Evolutionary conservation across 73 alveolate species (phyloP).

Genomic region (Tetrahymena borealis): DNA sequence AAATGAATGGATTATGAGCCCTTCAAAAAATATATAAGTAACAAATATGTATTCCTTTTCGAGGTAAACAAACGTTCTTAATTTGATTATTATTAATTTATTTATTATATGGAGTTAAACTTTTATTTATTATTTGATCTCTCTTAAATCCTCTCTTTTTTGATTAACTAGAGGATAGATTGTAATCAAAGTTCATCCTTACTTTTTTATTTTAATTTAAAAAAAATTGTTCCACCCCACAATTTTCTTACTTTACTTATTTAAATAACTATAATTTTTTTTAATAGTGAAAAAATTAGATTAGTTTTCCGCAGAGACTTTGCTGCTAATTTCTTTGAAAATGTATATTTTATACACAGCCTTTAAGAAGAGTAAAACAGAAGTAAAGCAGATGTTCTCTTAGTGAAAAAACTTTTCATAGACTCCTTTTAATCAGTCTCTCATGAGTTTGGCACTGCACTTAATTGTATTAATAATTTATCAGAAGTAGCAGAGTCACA

Average conservation of each 20-base stretch:
- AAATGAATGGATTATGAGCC: neutral
- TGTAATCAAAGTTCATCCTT: too few relatives aligned
- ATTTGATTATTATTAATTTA: neutral
- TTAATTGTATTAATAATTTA: neutral
- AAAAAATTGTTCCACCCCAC: neutral
- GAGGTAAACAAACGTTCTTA: neutral
- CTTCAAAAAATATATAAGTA: neutral
- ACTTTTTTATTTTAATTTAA: too few relatives aligned
- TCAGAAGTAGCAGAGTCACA: neutral
- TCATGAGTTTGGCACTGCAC: neutral
- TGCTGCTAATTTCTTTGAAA: neutral
- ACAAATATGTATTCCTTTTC: neutral
- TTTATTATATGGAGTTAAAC: too few relatives aligned
- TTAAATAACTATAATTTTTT: neutral
- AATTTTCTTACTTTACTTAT: neutral
- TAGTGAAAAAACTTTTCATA: neutral
- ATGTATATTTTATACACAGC: neutral
- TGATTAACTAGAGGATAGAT: too few relatives aligned
- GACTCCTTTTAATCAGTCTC: neutral
- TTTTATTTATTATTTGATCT: too few relatives aligned
- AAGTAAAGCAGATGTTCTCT: neutral
- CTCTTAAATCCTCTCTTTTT: too few relatives aligned
- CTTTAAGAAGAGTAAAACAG: neutral
- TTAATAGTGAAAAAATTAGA: neutral
- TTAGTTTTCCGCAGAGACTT: neutral